Conservation (phyloP, 2,329 filamentous ascomycete genomes). For the Botrytis hyacinthi region DNA sequence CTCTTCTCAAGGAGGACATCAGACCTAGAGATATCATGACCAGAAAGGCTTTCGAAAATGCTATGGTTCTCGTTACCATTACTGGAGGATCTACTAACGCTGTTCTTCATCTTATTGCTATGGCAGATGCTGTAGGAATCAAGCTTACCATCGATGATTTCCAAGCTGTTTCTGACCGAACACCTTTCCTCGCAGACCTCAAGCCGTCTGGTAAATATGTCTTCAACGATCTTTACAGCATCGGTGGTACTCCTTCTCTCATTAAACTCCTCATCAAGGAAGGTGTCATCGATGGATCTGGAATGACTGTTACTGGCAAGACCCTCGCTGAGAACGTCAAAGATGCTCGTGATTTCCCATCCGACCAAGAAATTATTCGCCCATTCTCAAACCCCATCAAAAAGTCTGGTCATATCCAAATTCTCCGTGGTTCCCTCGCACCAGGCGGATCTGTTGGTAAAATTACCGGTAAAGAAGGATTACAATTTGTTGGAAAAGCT, state of each 20-base stretch:
- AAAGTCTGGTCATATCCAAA: constrained; percentile 68
- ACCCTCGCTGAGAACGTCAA: constrained; percentile 58
- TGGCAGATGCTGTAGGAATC: constrained; percentile 76
- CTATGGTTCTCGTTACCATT: constrained; percentile 79
- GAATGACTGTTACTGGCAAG: constrained; percentile 59
- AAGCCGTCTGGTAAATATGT: constrained; percentile 72
- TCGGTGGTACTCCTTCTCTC: constrained; percentile 57
- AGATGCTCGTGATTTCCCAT: constrained; percentile 61
- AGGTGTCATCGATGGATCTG: constrained; percentile 56
- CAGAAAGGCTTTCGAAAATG: constrained; percentile 77
- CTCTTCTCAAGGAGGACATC: constrained; percentile 73
- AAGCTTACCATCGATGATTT: constrained; percentile 85
- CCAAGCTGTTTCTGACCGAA: constrained; percentile 76
- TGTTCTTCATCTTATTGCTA: constrained; percentile 80
- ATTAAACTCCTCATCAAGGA: constrained; percentile 58
- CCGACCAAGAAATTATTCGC: constrained; percentile 68
- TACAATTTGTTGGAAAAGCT: constrained; percentile 65
- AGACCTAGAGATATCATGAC: constrained; percentile 76
- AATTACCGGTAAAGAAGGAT: constrained; percentile 74
- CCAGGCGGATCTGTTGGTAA: constrained; percentile 71
- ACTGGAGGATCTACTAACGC: constrained; percentile 84
- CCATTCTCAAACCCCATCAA: constrained; percentile 70
- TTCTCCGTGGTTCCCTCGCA: constrained; percentile 66
- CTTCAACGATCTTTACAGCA: constrained; percentile 55
- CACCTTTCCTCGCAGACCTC: constrained; percentile 76